These are phyloP conservation scores for Plasmodium sp. DNA, from an alignment of 169 alveolate genomes.

Conservation along the genomic window DNA sequence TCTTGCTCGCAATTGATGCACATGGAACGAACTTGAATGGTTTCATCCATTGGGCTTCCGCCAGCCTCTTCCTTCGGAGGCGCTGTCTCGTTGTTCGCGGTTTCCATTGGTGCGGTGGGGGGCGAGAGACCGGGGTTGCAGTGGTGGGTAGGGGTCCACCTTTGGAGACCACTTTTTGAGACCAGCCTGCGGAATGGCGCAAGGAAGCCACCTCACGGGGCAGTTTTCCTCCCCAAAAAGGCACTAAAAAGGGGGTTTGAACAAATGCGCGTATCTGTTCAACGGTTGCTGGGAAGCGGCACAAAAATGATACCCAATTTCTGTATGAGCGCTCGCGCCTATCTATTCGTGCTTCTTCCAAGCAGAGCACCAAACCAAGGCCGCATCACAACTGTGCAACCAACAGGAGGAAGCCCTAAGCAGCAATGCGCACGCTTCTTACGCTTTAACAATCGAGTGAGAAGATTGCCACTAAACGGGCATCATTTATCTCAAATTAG, in stretches of 20 bases:
- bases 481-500: neutral
- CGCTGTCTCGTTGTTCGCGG: neutral
- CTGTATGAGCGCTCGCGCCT: neutral
- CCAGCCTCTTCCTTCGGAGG: neutral
- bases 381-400: neutral
- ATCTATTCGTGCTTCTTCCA: neutral
- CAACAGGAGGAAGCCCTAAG: neutral
- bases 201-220: neutral
- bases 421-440: neutral
- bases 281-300: neutral
- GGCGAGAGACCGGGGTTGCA: neutral
- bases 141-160: neutral
- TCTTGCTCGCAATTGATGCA: constrained; percentile 92
- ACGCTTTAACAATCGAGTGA: neutral
- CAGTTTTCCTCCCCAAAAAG: neutral
- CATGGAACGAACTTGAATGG: constrained; percentile 85
- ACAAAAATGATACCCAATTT: neutral
- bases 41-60: constrained; percentile 1
- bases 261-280: neutral
- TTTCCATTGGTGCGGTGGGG: constrained; percentile 3
- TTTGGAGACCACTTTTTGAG: neutral
- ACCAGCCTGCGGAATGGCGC: neutral
- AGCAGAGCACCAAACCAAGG: neutral
- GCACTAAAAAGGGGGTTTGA: neutral
- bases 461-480: neutral